Base-by-base conservation (phyloP, 2,329 filamentous ascomycete genomes). In the Clarireedia paspali region DNA sequence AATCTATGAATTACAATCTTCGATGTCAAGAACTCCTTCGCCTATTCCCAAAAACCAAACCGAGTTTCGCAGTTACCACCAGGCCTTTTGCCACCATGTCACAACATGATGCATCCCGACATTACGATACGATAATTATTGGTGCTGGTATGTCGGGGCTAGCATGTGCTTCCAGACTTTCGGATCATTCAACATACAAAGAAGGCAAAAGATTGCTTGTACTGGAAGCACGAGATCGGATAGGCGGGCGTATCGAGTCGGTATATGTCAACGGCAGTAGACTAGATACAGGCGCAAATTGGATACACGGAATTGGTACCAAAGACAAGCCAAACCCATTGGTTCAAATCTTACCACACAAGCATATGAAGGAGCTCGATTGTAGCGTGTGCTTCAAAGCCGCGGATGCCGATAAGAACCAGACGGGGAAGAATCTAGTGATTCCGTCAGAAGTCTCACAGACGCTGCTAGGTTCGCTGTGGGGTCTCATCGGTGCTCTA, bases 121-220 rank as follows among this genome's bases (percentile, higher is more conserved):
- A 49, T 36, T 49, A 49, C 30, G 27, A 49, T 27, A 49, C 47
- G 2, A 49, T 49, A n/a, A 49, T 49, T 23, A 30, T 49, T 36
- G 47, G 47, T 1, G 30, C 30, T 9, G 47, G 30, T 14, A 49
- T 49, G 15, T 30, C 47, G 12, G 47, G 47, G 6, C 20, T 49
- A n/a, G 47, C 47, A 49, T 49, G 30, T 23, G 47, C 47, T 30
- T 17, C 47, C 27, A 17, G 20, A 49, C 27, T 49, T 17, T 30
- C 47, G 2, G n/a, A 49, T 10, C 47, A 49, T n/a, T 6, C 24
- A 49, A 10, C 27, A n/a, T 47, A 24, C 20, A 12, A 36, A 12
- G 34, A 36, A n/a, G 24, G 15, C 15, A 49, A 49, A 17, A 17
- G 27, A 30, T 14, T 49, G 5, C 47, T 49, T 12, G 30, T 49